Conservation (phyloP, 2,329 filamentous ascomycete species). For the Cladophialophora carrionii region DNA sequence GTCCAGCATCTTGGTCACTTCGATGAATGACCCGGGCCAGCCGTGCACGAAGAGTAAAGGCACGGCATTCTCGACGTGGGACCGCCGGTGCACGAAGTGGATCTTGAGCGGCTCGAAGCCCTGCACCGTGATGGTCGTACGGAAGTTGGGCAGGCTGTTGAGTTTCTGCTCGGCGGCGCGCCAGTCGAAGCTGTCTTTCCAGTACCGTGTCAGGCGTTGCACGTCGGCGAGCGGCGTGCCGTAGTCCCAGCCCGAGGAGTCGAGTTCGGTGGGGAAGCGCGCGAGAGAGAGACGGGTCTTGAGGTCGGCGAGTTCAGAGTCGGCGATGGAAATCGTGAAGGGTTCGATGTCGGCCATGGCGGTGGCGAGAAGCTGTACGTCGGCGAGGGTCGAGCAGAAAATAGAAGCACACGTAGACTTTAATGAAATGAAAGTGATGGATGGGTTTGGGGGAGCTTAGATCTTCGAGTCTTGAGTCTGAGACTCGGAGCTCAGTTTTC, state of each 20-base stretch:
- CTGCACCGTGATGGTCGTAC: slow-evolving; percentile 43
- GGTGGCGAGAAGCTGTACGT: background rate
- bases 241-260: slow-evolving; percentile 58
- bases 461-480: background rate
- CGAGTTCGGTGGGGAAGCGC: slow-evolving; percentile 61
- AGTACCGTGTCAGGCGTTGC: slow-evolving; percentile 61
- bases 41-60: slow-evolving; percentile 38
- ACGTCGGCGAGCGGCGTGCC: slow-evolving; percentile 64
- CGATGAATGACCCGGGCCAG: slow-evolving; percentile 38
- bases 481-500: background rate
- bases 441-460: background rate
- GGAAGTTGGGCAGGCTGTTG: slow-evolving; percentile 65
- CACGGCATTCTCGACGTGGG: slow-evolving; percentile 34
- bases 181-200: slow-evolving; percentile 65
- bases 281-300: slow-evolving; percentile 59
- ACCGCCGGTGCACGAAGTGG: slow-evolving; percentile 47
- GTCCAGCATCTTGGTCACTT: slow-evolving; percentile 40
- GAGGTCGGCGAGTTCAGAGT: slow-evolving; percentile 55
- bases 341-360: slow-evolving; percentile 39
- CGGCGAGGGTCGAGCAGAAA: background rate
- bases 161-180: slow-evolving; percentile 60
- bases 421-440: background rate
- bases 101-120: slow-evolving; percentile 35
- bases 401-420: background rate
- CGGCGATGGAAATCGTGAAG: slow-evolving; percentile 58